Conservation (phyloP, 768 basidiomycete genomes). For the Lactarius evosmus region DNA sequence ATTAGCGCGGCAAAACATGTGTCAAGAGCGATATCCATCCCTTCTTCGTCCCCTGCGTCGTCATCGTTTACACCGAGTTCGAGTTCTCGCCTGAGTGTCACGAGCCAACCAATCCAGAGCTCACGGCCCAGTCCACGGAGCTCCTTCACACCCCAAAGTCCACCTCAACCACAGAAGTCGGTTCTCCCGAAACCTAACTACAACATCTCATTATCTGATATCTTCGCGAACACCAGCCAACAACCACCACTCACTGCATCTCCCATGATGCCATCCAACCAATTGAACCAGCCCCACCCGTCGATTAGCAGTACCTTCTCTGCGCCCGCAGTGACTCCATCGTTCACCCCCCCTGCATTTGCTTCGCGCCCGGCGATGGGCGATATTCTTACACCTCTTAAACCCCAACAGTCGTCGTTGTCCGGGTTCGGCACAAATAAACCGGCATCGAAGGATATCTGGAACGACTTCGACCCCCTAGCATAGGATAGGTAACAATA, state of each 20-base stretch:
- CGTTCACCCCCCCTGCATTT: constrained; percentile 35
- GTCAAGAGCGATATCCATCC: not conserved
- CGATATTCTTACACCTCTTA: constrained; percentile 60
- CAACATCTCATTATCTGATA: constrained; percentile 45
- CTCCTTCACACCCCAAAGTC: constrained; percentile 16
- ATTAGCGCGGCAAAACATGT: constrained; percentile 30
- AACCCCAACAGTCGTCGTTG: constrained; percentile 53
- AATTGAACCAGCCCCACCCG: constrained; percentile 11
- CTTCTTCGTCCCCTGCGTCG: constrained; percentile 26
- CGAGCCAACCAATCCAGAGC: constrained; percentile 29
- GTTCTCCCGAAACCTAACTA: constrained; percentile 52
- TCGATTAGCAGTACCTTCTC: constrained; percentile 4
- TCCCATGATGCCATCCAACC: constrained; percentile 27
- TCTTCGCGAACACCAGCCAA: constrained; percentile 6
- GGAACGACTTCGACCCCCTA: constrained; percentile 82
- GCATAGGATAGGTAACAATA: constrained; percentile 41
- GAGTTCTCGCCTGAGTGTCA: constrained; percentile 8
- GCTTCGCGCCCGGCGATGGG: constrained; percentile 42
- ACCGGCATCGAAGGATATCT: constrained; percentile 59
- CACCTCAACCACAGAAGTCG: constrained; percentile 27
- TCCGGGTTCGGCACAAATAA: constrained; percentile 39
- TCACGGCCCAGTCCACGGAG: constrained; percentile 27
- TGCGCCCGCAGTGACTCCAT: constrained; percentile 29
- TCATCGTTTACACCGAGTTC: constrained; percentile 24
- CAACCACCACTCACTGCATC: constrained; percentile 20